Evolutionary conservation across 2,329 filamentous ascomycete species (phyloP).

Genomic region (Cladobotryum mycophilum): DNA sequence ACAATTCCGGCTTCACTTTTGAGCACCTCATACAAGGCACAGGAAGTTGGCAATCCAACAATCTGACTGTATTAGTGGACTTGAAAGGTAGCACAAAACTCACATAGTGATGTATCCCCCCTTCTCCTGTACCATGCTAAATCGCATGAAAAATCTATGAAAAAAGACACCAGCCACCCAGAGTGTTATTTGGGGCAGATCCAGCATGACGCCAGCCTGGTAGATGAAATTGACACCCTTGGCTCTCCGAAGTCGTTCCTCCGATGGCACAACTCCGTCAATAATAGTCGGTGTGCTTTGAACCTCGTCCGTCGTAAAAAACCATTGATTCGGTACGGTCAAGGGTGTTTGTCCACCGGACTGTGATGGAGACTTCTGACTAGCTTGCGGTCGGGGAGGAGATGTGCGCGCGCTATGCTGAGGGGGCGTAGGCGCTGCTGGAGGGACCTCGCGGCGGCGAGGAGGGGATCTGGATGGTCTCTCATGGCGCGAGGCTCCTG

Average conservation of each 20-base stretch:
- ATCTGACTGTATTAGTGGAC: background rate
- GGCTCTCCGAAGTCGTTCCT: conserved; percentile 73
- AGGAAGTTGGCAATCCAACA: too few species aligned
- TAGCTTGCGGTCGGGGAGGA: conserved; percentile 43
- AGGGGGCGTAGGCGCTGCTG: conserved; percentile 56
- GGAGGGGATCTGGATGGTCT: conserved; percentile 46
- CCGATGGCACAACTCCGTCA: conserved; percentile 68
- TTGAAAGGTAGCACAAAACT: conserved; percentile 25
- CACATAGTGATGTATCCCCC: conserved; percentile 85
- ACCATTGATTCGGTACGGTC: conserved; percentile 63
- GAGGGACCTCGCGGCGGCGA: conserved; percentile 50
- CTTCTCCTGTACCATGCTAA: conserved; percentile 70
- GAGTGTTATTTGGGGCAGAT: conserved; percentile 84
- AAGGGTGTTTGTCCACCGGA: conserved; percentile 33
- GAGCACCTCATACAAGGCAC: too few species aligned
- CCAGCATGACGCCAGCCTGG: conserved; percentile 86
- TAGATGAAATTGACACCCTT: conserved; percentile 97
- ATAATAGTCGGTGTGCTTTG: conserved; percentile 75
- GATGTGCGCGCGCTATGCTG: conserved; percentile 49
- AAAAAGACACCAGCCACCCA: conserved; percentile 92
- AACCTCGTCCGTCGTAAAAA: conserved; percentile 79
- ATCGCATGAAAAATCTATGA: conserved; percentile 92
- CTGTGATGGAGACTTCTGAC: conserved; percentile 37
- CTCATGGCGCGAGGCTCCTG: conserved; percentile 32
- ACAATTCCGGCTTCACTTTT: too few species aligned